Base-by-base conservation (phyloP, 352 stramenopile species). In the Globisporangium emineosum region DNA sequence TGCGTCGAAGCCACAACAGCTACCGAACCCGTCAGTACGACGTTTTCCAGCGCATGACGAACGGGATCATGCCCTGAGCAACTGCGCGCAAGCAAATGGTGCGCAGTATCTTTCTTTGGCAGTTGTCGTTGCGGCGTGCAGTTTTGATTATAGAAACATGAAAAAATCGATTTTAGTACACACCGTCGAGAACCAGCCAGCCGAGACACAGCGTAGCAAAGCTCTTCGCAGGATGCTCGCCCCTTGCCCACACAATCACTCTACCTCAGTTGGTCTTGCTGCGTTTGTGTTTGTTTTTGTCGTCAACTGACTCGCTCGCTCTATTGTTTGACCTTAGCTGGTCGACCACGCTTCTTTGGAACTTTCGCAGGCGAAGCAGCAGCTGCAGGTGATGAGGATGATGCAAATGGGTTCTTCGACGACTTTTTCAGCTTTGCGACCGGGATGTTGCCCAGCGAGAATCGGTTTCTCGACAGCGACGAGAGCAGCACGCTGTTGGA, bases 41-140 rank as follows among this genome's bases (percentile, higher is more conserved):
- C 67, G 81, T 91, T 56, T 97, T 97, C 75, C 91, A 97, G 71
- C 86, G 89, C 60, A 89, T 96, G 68, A 97, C 89, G n/a, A 97
- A 97, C 67, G 89, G 90, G 57, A 97, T 97, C 62, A 62, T 94
- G 55, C 85, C 86, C 4, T 97, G 43, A 80, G 53, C 17, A 35
- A 30, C 40, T 47, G 40, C 40, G 40, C 40, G 17, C 40, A 17
- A 21, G 40, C 21, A 47, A 21, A 47, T 47, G 40, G 40, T 47
- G 40, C 40, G 40, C 40, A 47, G 53, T 29, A 33, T 56, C 5
- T 60, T 51, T 60, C 33, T 25, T 61, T 61, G 51, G 29, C 29
- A 21, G 17, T 27, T 42, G 51, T 57, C 9, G 10, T 37, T 42
- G 51, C 19, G 52, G 23, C 5, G 29, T 25, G 33, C 52, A 58